Evolutionary conservation across 2,329 filamentous ascomycete species (phyloP), one percentile per base, ranked within the genome.

Genomic region (Periconia sp.): DNA sequence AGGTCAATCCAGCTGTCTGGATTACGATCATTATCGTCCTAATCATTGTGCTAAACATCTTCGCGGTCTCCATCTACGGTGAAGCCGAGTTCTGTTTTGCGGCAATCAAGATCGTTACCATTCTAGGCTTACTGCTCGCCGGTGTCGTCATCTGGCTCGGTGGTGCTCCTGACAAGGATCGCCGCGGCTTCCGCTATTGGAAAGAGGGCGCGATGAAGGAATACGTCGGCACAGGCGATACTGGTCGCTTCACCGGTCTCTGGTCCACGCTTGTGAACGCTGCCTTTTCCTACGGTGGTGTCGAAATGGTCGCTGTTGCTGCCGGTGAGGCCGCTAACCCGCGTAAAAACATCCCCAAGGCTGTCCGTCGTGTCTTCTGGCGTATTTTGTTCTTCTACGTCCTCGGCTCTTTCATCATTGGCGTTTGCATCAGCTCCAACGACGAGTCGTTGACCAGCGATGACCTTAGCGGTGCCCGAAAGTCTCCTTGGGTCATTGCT

Each of bases 181-280:
- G 37, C 18, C 52, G 61, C 24, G 86, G 86, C 2, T 89, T 89
- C 65, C 69, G 75, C 26, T 88, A 87, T 67, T 91, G 87, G 87
- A 79, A 74, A 39, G 68, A 83, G 22, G 86, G 84, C 1, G 82
- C 85, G 0, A 66, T 70, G 64, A 70, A 65, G 32, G 60, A 66
- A 32, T 68, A 68, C 39, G 54, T 68, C 28, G 86, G 87, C 54
- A 72, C 70, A 0, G 83, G 82, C 1, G 51, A 60, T 4, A 81
- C 76, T 72, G 86, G 85, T 11, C 73, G 76, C 11, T 89, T 89
- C 58, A 74, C 88, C 4, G 82, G 80, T 12, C 82, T 81, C 50
- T 85, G 63, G 64, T 69, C 48, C 34, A 75, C 81, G 0, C 68
- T 85, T 5, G 72, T 81, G 23, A 80, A 84, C 21, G 83, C 82